Evolutionary conservation across 106 monocot species (phyloP), one percentile per base, ranked within the genome.

Genomic region (Iris macrosiphon): DNA sequence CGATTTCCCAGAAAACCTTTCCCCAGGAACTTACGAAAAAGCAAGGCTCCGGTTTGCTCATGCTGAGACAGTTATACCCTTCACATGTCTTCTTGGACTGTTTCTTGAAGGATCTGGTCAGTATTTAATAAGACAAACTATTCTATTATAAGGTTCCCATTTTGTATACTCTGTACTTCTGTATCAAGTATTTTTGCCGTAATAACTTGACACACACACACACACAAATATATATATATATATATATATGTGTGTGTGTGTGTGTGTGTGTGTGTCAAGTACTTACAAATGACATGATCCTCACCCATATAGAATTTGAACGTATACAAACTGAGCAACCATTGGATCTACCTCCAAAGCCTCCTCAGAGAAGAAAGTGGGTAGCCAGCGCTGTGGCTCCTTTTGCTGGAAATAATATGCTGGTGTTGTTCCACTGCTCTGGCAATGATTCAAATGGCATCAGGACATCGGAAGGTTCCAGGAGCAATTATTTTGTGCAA

Each of bases 21-120:
- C 40, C 13, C 60, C 69, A 63, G 76, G 74, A 66, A 91, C 74
- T 53, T 87, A 63, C 72, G 96, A 98, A 77, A 98, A 87, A 71
- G 87, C 96, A 45, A 82, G 82, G 52, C 90, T 98, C 62, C 90
- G 91, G 45, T 98, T 98, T 80, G 96, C 96, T 50, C 96, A 98
- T 83, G 96, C 96, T 40, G 96, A 84, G 67, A 98, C 96, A 38
- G 65, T 98, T 52, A 79, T 98, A 31, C 90, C 96, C 32, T 91
- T 98, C 59, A 80, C 51, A 45, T 98, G 96, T 72, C 86, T 98
- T 42, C 87, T 98, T 55, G 96, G 96, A 38, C 82, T 96, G 17
- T 96, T 96, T 59, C 82, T 96, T 51, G 79, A 83, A 45, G 78
- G 66, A 58, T 63, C 73, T 63, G 90, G 96, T 76, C 24, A 72